phyloP scores from a whole-genome alignment of 2,329 filamentous ascomycete species.

The Saccharata proteae region DNA sequence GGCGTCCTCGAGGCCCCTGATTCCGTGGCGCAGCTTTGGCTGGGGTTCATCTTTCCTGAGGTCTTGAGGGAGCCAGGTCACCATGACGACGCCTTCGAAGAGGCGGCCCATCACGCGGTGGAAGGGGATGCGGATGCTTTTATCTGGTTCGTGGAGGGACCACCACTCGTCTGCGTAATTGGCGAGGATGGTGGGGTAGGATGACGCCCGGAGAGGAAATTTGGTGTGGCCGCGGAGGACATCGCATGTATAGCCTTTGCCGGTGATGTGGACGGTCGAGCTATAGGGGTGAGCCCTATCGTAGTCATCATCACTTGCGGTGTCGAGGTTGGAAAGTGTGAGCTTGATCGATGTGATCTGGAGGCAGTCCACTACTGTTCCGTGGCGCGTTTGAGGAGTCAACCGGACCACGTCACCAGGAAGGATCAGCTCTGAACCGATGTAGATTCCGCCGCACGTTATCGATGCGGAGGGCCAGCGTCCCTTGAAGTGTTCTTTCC shows the following conservation, averaged over 20 bases:
- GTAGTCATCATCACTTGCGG: conserved; percentile 32
- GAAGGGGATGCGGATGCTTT: conserved; percentile 35
- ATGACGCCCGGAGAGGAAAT: conserved; percentile 17
- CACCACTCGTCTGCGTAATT: conserved; percentile 41
- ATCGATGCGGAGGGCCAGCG: conserved; percentile 42
- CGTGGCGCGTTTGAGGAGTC: conserved; percentile 14
- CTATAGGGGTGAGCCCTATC: conserved; percentile 35
- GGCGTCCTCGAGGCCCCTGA: conserved; percentile 33
- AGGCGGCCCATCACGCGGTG: conserved; percentile 42
- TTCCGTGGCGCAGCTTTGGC: conserved; percentile 2
- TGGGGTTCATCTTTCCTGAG: neutral
- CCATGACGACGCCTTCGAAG: conserved; percentile 39
- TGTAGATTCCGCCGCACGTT: conserved; percentile 41
- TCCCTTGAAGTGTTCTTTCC: conserved; percentile 41
- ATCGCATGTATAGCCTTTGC: conserved; percentile 24
- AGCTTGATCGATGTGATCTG: conserved; percentile 42
- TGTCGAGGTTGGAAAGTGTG: conserved; percentile 35
- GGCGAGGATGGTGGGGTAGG: conserved; percentile 27
- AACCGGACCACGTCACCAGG: conserved; percentile 45
- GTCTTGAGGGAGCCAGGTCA: conserved; percentile 30
- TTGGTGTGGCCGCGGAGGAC: conserved; percentile 16
- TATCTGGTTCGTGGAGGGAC: conserved; percentile 29
- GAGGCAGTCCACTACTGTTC: conserved; percentile 38
- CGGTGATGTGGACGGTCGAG: conserved; percentile 36
- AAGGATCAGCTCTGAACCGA: conserved; percentile 44